A percentile compares a stretch with the other conserved stretches of the same genome.
phyloP scores from a whole-genome alignment of 2,329 filamentous ascomycete genomes.

The Phoma sp. region DNA sequence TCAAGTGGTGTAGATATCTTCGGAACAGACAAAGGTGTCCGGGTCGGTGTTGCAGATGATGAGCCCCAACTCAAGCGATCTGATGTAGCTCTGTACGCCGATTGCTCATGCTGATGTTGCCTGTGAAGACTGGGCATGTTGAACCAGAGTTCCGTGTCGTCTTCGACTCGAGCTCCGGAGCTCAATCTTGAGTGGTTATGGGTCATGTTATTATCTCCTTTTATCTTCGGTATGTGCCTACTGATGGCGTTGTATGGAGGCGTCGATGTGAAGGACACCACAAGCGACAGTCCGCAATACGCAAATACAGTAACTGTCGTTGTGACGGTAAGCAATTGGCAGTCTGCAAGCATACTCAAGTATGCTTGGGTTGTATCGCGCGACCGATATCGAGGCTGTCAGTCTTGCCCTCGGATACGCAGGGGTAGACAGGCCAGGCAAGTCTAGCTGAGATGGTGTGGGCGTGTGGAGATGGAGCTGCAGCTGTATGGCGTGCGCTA shows the following conservation, averaged over 20 bases:
- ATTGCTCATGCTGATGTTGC: slow-evolving; percentile 23
- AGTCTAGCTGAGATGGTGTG: slow-evolving; percentile 26
- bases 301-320: slow-evolving; percentile 33
- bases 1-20: slow-evolving; percentile 31
- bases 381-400: slow-evolving; percentile 33
- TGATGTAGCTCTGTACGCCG: slow-evolving; percentile 39
- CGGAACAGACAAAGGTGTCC: slow-evolving; percentile 13
- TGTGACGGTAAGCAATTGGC: slow-evolving; percentile 37
- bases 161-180: slow-evolving; percentile 10
- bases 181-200: slow-evolving; percentile 16
- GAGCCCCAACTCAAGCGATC: slow-evolving; percentile 26
- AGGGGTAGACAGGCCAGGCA: slow-evolving; percentile 30
- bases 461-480: slow-evolving; percentile 32
- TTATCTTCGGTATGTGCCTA: background rate
- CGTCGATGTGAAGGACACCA: slow-evolving; percentile 13
- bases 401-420: slow-evolving; percentile 24
- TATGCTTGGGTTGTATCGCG: slow-evolving; percentile 26
- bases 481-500: slow-evolving; percentile 39
- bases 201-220: slow-evolving; percentile 28
- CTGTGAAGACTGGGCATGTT: slow-evolving; percentile 28
- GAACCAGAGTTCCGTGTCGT: slow-evolving; percentile 41
- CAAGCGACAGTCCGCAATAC: slow-evolving; percentile 27
- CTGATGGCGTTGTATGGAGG: background rate
- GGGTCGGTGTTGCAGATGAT: slow-evolving; percentile 23
- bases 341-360: slow-evolving; percentile 41